Conservation (phyloP, 305 asterid species). For the Fraxinus sp. region DNA sequence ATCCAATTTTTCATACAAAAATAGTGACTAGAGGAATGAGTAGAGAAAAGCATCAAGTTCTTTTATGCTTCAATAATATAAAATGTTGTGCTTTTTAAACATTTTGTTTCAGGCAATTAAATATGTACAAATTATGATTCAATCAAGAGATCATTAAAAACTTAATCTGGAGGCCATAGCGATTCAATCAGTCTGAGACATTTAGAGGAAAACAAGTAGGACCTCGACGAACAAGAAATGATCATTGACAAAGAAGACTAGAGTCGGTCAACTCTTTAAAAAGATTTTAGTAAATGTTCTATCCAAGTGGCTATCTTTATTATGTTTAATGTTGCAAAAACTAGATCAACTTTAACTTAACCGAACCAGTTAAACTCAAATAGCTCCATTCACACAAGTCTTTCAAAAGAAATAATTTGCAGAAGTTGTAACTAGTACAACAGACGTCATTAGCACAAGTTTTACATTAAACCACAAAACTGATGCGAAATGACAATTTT, state of each 20-base stretch:
- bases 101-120: no score
- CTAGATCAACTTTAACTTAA: neutral
- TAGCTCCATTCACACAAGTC: neutral
- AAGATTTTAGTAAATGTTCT: neutral
- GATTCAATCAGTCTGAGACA: no score
- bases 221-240: neutral
- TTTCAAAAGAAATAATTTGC: neutral
- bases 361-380: neutral
- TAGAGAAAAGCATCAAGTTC: no score
- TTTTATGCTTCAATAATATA: no score
- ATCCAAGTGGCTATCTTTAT: neutral
- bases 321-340: neutral
- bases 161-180: no score
- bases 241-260: neutral
- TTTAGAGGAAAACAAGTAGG: no score
- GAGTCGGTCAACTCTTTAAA: neutral
- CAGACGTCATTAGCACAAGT: neutral
- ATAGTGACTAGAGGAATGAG: neutral
- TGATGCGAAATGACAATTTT: neutral
- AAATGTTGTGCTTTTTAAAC: no score
- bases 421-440: neutral
- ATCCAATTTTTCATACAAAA: neutral
- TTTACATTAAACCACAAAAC: neutral
- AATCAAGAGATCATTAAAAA: no score
- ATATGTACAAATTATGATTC: no score